A percentile compares a stretch with the other conserved stretches of the same genome.
Evolutionary conservation across 495 filamentous ascomycete species (phyloP).

Genomic region (Daldinia childiae): DNA sequence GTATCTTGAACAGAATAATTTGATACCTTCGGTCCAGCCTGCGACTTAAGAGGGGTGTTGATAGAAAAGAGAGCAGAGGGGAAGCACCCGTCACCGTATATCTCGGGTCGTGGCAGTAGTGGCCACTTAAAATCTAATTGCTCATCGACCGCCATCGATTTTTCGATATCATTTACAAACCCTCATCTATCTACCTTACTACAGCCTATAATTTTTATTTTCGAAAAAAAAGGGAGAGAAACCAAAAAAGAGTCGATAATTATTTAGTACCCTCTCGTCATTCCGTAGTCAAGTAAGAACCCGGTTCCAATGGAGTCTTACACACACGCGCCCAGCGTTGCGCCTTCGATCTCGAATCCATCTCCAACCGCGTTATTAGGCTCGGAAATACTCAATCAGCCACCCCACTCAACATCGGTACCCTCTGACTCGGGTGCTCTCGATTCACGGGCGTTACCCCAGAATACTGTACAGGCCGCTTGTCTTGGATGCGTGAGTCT

Average conservation of each 20-base stretch:
- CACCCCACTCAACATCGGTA: constrained; percentile 36
- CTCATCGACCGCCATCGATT: constrained; percentile 28
- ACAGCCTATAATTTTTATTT: constrained; percentile 10
- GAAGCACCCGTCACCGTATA: constrained; percentile 23
- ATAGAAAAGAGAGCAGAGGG: constrained; percentile 5
- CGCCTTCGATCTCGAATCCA: constrained; percentile 31
- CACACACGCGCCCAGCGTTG: constrained; percentile 26
- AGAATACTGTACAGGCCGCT: constrained; percentile 56
- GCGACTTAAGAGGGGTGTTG: constrained; percentile 6
- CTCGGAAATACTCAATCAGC: constrained; percentile 38
- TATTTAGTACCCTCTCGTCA: constrained; percentile 1
- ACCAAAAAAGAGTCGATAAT: constrained; percentile 10
- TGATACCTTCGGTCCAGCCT: neutral
- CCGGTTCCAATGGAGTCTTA: constrained; percentile 33
- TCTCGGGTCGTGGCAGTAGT: constrained; percentile 32
- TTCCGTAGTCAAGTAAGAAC: constrained; percentile 8
- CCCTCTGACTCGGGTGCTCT: constrained; percentile 31
- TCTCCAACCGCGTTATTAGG: constrained; percentile 42
- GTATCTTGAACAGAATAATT: constrained; percentile 8
- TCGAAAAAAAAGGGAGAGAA: constrained; percentile 10
- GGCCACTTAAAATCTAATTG: constrained; percentile 33
- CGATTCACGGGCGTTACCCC: constrained; percentile 47
- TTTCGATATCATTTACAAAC: constrained; percentile 35
- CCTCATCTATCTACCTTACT: constrained; percentile 18
- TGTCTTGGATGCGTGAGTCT: constrained; percentile 60